Evolutionary conservation across 2,329 filamentous ascomycete genomes (phyloP).

Genomic region (Fusarium sp.): DNA sequence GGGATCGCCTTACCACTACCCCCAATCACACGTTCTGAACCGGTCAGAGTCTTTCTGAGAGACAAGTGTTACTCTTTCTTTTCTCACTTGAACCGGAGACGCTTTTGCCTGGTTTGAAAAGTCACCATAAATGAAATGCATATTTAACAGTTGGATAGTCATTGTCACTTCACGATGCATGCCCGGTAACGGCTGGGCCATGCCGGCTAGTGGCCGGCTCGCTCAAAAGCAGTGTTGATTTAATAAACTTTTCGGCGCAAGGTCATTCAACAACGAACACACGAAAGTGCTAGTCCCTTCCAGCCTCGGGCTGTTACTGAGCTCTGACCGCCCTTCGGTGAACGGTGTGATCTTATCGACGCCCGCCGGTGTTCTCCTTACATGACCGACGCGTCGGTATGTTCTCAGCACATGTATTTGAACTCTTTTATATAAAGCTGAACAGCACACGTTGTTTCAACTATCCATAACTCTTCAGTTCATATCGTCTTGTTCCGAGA

Average conservation of each 20-base stretch:
- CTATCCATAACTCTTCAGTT: slow-evolving; percentile 16
- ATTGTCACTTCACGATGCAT: slow-evolving; percentile 22
- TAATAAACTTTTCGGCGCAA: slow-evolving; percentile 12
- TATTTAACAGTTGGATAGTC: slow-evolving; percentile 3
- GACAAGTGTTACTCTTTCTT: slow-evolving; percentile 36
- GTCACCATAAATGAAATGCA: slow-evolving; percentile 1
- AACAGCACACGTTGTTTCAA: not conserved
- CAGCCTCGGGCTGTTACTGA: slow-evolving; percentile 9
- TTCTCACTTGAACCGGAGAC: slow-evolving; percentile 5
- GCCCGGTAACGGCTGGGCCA: not conserved
- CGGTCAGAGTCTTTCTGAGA: slow-evolving; percentile 30
- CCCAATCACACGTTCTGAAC: slow-evolving; percentile 37
- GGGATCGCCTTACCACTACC: slow-evolving; percentile 28
- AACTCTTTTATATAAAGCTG: slow-evolving; percentile 9
- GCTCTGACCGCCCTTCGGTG: slow-evolving; percentile 30
- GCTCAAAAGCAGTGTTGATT: slow-evolving; percentile 4
- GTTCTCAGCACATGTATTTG: slow-evolving; percentile 1
- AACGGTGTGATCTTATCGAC: slow-evolving; percentile 15
- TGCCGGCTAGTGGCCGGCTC: slow-evolving; percentile 1
- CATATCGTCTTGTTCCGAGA: slow-evolving; percentile 24
- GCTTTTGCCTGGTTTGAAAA: slow-evolving; percentile 16
- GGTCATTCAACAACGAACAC: slow-evolving; percentile 9
- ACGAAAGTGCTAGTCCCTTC: slow-evolving; percentile 12
- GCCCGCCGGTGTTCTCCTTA: slow-evolving; percentile 7
- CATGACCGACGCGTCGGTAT: slow-evolving; percentile 7